Evolutionary conservation across 495 filamentous ascomycete species (phyloP), one percentile per base, ranked within the genome.

Genomic region (Talaromyces adpressus): DNA sequence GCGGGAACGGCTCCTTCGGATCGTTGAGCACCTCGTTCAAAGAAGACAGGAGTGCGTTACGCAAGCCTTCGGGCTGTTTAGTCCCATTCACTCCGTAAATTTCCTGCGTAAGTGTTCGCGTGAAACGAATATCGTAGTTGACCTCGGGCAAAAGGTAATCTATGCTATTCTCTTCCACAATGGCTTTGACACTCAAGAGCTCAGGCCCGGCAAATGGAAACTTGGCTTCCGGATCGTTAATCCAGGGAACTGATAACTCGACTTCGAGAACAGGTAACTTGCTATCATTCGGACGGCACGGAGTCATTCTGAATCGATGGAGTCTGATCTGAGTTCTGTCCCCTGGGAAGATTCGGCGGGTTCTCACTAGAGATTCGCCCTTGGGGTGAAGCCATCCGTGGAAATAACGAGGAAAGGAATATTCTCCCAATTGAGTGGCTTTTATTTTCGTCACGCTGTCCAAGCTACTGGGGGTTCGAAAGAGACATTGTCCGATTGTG

Each of bases 61-160:
- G 57, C 14, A 64, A 36, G 29, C n/a, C 16, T n/a, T 34, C 36
- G 25, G 36, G 20, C 16, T 57, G 22, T 20, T 64, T 22, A 16
- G 30, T 22, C 45, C 18, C n/a, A 9, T 47, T 34, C 2, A 62
- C 65, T 0, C 49, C 27, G 6, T 69, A 65, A 25, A 77, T 47
- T 6, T 79, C 68, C 1, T 61, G 67, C 56, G 70, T 72, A 20
- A 74, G 25, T 16, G 66, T 76, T 29, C 75, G 71, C 5, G 74
- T 76, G 57, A 80, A 80, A 4, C 77, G 77, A 29, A 80, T 66
- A 62, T 80, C 78, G 30, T 73, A 59, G 2, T 71, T 64, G 39
- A 68, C 72, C 64, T 80, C 78, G 3, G 78, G 78, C 12, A 80
- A 69, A 11, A 80, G 68, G 62, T 77, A 79, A 56, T 80, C 77